Evolutionary conservation across 352 stramenopile genomes (phyloP).

Genomic region (Globisporangium polare): DNA sequence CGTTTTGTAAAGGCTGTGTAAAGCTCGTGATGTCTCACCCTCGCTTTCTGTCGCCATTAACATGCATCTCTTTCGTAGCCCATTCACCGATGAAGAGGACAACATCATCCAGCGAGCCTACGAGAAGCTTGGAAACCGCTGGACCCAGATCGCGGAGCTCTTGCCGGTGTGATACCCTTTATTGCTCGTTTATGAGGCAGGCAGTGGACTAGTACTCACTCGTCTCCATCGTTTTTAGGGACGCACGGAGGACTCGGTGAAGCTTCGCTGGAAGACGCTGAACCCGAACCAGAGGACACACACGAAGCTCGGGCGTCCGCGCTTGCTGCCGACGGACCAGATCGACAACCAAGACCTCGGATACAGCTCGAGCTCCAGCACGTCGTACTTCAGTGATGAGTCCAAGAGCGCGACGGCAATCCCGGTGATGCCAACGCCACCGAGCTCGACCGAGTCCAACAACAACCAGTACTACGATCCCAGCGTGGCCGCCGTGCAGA

Average conservation of each 20-base stretch:
- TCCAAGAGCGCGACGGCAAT: constrained; percentile 1
- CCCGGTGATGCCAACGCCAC: constrained; percentile 2
- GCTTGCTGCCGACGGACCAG: constrained; percentile 44
- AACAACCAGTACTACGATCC: neutral
- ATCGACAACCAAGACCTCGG: constrained; percentile 23
- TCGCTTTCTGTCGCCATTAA: neutral
- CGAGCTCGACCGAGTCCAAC: constrained; percentile 12
- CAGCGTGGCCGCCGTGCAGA: neutral
- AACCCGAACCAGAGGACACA: constrained; percentile 79
- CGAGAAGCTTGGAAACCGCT: constrained; percentile 81
- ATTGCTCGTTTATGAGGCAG: neutral
- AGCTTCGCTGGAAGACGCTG: constrained; percentile 77
- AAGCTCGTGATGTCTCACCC: neutral
- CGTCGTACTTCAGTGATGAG: constrained; percentile 1
- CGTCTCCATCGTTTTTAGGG: constrained; percentile 25
- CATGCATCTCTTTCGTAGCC: constrained; percentile 20
- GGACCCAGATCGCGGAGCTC: constrained; percentile 83
- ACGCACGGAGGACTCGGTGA: constrained; percentile 77
- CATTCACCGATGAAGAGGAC: constrained; percentile 70
- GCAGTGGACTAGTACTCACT: neutral
- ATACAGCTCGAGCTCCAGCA: constrained; percentile 4
- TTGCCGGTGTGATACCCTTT: constrained; percentile 38
- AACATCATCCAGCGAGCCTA: constrained; percentile 73
- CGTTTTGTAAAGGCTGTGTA: neutral
- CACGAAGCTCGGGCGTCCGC: constrained; percentile 67